Evolutionary conservation across 1,284 basidiomycete species (phyloP), one percentile per base, ranked within the genome.

Genomic region (Sporisorium iseilematis-ciliati): DNA sequence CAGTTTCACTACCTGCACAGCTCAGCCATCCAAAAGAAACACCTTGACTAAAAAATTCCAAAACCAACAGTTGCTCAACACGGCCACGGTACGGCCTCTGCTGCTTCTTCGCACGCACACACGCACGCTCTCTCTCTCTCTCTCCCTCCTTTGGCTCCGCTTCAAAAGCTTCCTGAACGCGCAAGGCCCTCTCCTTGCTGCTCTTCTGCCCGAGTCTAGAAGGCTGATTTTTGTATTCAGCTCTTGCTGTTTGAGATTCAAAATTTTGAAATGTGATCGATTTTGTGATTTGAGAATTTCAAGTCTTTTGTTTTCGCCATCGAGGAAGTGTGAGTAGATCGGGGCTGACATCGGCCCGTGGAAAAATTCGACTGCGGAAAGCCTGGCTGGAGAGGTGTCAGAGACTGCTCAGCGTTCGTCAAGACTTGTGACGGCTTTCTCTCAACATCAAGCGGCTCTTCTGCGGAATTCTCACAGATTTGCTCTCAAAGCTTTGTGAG

Each of bases 181-280:
- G 7, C 33, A 33, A 33, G 33, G 33, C 33, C 33, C 33, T 33
- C 33, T 33, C 33, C 11, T 12, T 33, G 7, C 11, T 12, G 6
- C 33, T 33, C 7, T 33, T 33, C 33, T 33, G 7, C 11, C 33
- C 11, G 33, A 8, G 33, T 12, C 33, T 33, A 12, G 7, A 29
- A 29, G 6, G 10, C 2, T 8, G 12, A 11, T 33, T 11, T 33
- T 33, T 33, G 33, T 33, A 38, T 38, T 38, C 35, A 38, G 16
- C 1, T 38, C 35, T 14, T 16, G 35, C 35, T 51, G 21, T 12
- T 38, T 12, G 2, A n/a, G 33, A 51, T 38, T 50, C 21, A 12
- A 51, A 35, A 33, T 5, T 38, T 51, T 51, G n/a, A 35, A 50
- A 16, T 33, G 49, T 51, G 49, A 51, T 51, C 49, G 49, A 51